Evolutionary conservation across 805 yeast genomes (phyloP), one percentile per base, ranked within the genome.

Genomic region (Zygoascus bituminiphila): DNA sequence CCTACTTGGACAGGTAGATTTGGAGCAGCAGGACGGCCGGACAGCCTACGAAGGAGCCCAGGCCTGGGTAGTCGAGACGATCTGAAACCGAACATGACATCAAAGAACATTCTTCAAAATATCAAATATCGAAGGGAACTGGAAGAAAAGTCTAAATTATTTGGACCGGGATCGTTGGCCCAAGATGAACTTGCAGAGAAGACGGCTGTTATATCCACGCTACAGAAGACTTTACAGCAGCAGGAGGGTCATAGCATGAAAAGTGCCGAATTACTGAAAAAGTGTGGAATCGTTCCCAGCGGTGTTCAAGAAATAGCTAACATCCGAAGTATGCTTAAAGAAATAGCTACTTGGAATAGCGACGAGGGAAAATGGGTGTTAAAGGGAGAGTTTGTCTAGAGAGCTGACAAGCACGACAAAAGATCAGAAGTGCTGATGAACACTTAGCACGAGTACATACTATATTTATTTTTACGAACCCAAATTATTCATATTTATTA

Each of bases 1-100:
- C 98, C 97, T 0, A 91, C 98, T 0, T 93, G 97, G 94, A 91
- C 98, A 0, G 98, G 98, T 0, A 78, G 77, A 55, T 87, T 82
- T 70, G 98, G 98, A 0, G 64, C 68, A 17, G 96, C 96, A 0
- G 96, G 96, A 1, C 76, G 72, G 54, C 31, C 46, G 5, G 24
- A 17, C 17, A 37, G 19, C 10, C 9, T 4, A 24, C 15, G 23
- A 29, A 23, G 36, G 26, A 23, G 41, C 12, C 52, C 23, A 17
- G 44, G 42, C 39, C 35, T 43, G n/a, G 45, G 33, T 14, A 12
- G 17, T 22, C 42, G 36, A 14, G 25, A 19, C 19, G 47, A 35
- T 9, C 36, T 25, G 37, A 51, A 31, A 29, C 39, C 54, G 20
- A 25, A 33, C 10, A 42, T 44, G 37, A 49, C 58, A 0, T 80